These are phyloP conservation scores for Thalassia testudinum DNA, from an alignment of 116 monocot species.

Conservation along the genomic window DNA sequence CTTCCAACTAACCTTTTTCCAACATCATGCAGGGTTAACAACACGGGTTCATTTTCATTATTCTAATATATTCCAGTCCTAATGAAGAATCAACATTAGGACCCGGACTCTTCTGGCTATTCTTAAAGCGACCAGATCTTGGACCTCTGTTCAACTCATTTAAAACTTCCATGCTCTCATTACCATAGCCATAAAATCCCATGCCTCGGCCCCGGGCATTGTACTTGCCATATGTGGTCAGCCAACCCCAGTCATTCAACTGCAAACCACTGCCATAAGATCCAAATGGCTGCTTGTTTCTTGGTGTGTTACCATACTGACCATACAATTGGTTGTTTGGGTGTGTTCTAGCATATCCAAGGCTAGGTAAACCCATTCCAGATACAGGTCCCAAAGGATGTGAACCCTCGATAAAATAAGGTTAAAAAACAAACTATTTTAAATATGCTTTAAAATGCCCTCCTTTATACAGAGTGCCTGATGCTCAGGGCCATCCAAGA, in stretches of 20 bases:
- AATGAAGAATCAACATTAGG: conserved; percentile 11
- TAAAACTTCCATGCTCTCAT: conserved; percentile 49
- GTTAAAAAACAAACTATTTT: no score
- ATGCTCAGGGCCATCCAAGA: no score
- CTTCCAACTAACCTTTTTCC: no score
- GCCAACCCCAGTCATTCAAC: conserved; percentile 23
- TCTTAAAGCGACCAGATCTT: conserved; percentile 38
- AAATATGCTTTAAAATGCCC: no score
- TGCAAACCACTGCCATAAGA: conserved; percentile 32
- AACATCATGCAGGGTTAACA: no score
- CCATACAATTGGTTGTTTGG: conserved; percentile 23
- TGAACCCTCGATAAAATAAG: conserved; percentile 13
- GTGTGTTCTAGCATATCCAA: conserved; percentile 15
- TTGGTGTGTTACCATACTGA: conserved; percentile 23
- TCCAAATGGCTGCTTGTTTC: conserved; percentile 20
- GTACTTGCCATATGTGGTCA: conserved; percentile 22
- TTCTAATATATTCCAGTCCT: no score
- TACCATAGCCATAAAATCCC: conserved; percentile 43
- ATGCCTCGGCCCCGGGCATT: conserved; percentile 36
- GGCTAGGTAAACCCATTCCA: conserved; percentile 10
- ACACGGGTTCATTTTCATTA: no score
- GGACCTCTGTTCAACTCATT: conserved; percentile 80
- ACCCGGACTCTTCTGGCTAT: conserved; percentile 25
- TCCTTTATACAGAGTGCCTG: no score
- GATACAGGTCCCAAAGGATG: conserved; percentile 1